Conservation (phyloP, 371 early-diverging fungal genomes). For the Quaeritorhiza haematococci region DNA sequence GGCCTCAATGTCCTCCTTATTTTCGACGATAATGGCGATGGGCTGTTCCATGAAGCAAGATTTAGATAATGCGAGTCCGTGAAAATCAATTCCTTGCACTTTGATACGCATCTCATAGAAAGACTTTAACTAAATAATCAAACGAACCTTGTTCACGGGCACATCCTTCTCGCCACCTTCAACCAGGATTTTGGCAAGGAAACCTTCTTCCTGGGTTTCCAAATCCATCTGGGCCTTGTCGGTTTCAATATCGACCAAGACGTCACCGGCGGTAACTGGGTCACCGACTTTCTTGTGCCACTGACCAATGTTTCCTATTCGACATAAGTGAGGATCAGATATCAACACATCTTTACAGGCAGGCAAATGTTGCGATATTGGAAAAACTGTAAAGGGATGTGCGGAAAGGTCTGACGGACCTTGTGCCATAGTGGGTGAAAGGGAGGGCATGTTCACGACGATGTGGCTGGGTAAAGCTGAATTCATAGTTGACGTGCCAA, state of each 20-base stretch:
- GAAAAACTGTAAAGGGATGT: neutral
- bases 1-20: conserved; percentile 76
- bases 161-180: conserved; percentile 82
- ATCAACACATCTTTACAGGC: neutral
- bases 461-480: conserved; percentile 72
- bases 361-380: neutral
- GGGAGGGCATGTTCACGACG: conserved; percentile 93
- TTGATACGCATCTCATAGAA: too few species aligned
- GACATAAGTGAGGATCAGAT: neutral
- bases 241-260: conserved; percentile 96
- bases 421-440: conserved; percentile 97
- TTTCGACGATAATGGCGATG: conserved; percentile 87
- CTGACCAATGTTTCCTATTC: conserved; percentile 71
- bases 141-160: conserved; percentile 59
- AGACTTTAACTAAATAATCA: too few species aligned
- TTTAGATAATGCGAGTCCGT: neutral
- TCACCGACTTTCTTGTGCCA: conserved; percentile 97
- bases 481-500: neutral
- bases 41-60: conserved; percentile 52
- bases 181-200: conserved; percentile 87
- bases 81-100: neutral
- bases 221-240: conserved; percentile 99
- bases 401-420: conserved; percentile 39
- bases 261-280: conserved; percentile 88
- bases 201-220: conserved; percentile 98